These are phyloP conservation scores for Knoxdaviesia proteae DNA, from an alignment of 2,329 filamentous ascomycete species.

Conservation along the genomic window DNA sequence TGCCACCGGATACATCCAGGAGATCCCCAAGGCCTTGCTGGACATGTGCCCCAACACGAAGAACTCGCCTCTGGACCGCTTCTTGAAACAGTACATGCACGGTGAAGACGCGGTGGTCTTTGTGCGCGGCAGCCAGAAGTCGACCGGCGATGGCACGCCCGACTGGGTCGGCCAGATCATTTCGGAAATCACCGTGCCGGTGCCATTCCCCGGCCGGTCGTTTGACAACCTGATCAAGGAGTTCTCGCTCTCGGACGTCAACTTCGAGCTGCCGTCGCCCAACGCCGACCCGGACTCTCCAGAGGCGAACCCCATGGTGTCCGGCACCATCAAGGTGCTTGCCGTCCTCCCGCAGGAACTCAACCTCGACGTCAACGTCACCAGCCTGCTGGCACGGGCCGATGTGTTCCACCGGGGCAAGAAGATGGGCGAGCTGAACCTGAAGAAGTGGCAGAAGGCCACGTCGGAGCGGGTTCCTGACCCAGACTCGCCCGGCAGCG, in stretches of 20 bases:
- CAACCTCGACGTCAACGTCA: slow-evolving; percentile 66
- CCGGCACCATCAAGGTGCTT: slow-evolving; percentile 61
- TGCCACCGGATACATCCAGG: slow-evolving; percentile 49
- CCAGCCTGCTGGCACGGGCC: slow-evolving; percentile 52
- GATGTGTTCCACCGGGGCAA: slow-evolving; percentile 60
- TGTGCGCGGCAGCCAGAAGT: slow-evolving; percentile 55
- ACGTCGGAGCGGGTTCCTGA: slow-evolving; percentile 52
- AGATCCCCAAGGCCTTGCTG: slow-evolving; percentile 54
- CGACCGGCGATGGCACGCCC: slow-evolving; percentile 42
- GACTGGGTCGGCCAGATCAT: slow-evolving; percentile 67
- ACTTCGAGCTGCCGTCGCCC: slow-evolving; percentile 69
- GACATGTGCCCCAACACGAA: slow-evolving; percentile 53
- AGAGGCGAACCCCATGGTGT: slow-evolving; percentile 56
- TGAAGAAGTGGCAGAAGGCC: slow-evolving; percentile 66
- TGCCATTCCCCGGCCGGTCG: slow-evolving; percentile 64
- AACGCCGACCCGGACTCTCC: slow-evolving; percentile 56
- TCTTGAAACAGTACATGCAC: slow-evolving; percentile 64
- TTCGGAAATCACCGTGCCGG: slow-evolving; percentile 59
- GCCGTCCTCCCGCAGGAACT: slow-evolving; percentile 67
- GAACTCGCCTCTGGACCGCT: slow-evolving; percentile 64
- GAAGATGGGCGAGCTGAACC: slow-evolving; percentile 62
- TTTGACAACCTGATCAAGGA: slow-evolving; percentile 72
- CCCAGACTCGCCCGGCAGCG: slow-evolving; percentile 25
- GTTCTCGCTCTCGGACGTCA: slow-evolving; percentile 67
- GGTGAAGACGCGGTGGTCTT: slow-evolving; percentile 63